A percentile compares a stretch with the other conserved stretches of the same genome.
These are phyloP conservation scores for Orbilia oligospora DNA, from an alignment of 2,329 filamentous ascomycete species.

Conservation along the genomic window DNA sequence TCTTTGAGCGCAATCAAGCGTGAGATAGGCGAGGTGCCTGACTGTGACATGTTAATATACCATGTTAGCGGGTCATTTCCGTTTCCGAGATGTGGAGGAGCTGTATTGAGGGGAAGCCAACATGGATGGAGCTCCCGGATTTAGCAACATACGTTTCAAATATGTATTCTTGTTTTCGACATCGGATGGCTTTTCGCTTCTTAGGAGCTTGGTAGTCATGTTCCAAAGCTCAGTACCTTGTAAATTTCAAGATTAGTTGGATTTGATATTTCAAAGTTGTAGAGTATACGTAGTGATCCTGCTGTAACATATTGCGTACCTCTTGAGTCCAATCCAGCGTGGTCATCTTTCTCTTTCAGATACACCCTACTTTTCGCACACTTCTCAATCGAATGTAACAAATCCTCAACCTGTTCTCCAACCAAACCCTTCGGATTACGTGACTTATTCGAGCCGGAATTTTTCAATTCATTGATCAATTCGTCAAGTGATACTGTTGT, in stretches of 20 bases:
- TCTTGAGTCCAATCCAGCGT: slow-evolving; percentile 50
- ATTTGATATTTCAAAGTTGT: background rate
- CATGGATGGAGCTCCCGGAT: slow-evolving; percentile 15
- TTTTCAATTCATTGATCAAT: slow-evolving; percentile 32
- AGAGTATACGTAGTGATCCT: background rate
- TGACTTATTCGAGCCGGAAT: slow-evolving; percentile 3
- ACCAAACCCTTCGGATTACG: slow-evolving; percentile 32
- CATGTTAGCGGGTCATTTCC: slow-evolving; percentile 9
- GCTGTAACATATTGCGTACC: slow-evolving; percentile 11
- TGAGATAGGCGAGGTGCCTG: slow-evolving; percentile 55
- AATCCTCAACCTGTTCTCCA: slow-evolving; percentile 18
- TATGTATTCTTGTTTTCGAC: slow-evolving; percentile 23
- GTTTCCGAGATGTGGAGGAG: slow-evolving; percentile 4
- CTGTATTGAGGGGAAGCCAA: background rate
- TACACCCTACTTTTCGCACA: slow-evolving; percentile 47
- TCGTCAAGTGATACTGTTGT: slow-evolving; percentile 32
- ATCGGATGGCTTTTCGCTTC: slow-evolving; percentile 34
- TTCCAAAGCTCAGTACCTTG: slow-evolving; percentile 54
- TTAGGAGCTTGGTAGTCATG: slow-evolving; percentile 61
- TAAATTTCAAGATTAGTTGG: slow-evolving; percentile 18
- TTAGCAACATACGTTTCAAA: slow-evolving; percentile 40
- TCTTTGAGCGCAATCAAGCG: slow-evolving; percentile 59
- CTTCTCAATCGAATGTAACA: slow-evolving; percentile 31
- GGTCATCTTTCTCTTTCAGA: slow-evolving; percentile 42
- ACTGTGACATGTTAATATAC: slow-evolving; percentile 33